Base-by-base conservation (phyloP, 2,329 filamentous ascomycete species). In the Furcasterigmium sp. region DNA sequence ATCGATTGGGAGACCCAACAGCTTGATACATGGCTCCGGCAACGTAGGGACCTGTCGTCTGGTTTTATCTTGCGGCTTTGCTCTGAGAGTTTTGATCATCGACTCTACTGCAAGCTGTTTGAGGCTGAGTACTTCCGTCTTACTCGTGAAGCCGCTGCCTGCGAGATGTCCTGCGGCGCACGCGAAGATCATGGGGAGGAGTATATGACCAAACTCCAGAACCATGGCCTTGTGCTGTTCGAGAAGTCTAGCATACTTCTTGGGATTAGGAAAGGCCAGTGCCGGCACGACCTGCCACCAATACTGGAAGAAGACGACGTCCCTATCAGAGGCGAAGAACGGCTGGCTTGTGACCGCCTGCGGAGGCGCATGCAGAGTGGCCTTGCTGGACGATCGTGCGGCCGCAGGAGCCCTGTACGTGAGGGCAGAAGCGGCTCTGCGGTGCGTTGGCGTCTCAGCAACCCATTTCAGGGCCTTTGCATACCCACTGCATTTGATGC, bases 391-490 rank as follows among this genome's bases (percentile, higher is more conserved):
- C 23, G 23, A 26, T 11, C 17, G n/a, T 7, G 19, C 18, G 10
- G 9, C 19, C 11, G 35, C 19, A 20, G 35, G 10, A 21, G 17
- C 19, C 5, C 10, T 9, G 8, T 17, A 21, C 2, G 35, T 18
- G 15, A 10, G 17, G 5, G n/a, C 8, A 10, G 14, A 17, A 4
- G 32, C 17, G 32, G 32, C n/a, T 18, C 32, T 35, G 32, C 32
- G 15, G n/a, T 8, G 5, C n/a, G 15, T 8, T 35, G 32, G 32
- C n/a, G 32, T 7, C 18, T n/a, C 19, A 29, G 40, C 37, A 35
- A 46, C 40, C 45, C 47, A 45, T 35, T 47, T 45, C 36, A 45
- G 17, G 15, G 42, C 11, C 19, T 43, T 35, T 13, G 28, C 21
- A 36, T 48, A 45, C 17, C 45, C 45, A 26, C n/a, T 25, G 3